Conservation (phyloP, 306 rosid species). For the Trifolium repens region DNA sequence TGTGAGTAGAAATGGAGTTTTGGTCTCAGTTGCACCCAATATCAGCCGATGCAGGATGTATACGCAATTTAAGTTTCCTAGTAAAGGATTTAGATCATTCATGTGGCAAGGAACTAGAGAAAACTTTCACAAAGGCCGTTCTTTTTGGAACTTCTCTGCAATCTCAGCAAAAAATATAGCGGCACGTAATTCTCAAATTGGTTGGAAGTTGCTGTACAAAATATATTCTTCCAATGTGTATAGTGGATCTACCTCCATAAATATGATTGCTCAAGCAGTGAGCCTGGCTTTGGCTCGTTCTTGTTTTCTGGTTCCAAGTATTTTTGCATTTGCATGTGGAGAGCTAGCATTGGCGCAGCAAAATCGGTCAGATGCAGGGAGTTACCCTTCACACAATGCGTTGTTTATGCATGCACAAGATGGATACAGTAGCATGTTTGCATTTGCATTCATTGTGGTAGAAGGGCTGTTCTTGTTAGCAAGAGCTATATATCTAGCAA, state of each 20-base stretch:
- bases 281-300: conserved; percentile 80
- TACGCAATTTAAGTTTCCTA: conserved; percentile 50
- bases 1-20: conserved; percentile 56
- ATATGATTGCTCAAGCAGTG: conserved; percentile 82
- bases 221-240: conserved; percentile 52
- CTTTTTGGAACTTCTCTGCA: conserved; percentile 51
- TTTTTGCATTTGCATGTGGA: conserved; percentile 78
- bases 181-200: conserved; percentile 58
- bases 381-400: conserved; percentile 56
- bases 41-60: conserved; percentile 55
- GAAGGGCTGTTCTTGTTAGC: conserved; percentile 67
- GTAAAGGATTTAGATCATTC: conserved; percentile 49
- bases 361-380: conserved; percentile 54
- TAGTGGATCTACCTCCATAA: conserved; percentile 55
- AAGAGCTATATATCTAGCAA: conserved; percentile 74
- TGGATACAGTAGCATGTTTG: conserved; percentile 68
- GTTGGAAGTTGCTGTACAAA: conserved; percentile 65
- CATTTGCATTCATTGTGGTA: conserved; percentile 54
- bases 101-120: conserved; percentile 49
- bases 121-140: conserved; percentile 37
- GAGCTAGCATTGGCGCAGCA: conserved; percentile 78
- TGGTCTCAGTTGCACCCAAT: conserved; percentile 52
- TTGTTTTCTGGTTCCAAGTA: conserved; percentile 74
- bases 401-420: conserved; percentile 74
- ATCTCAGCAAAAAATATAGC: conserved; percentile 51